Percentiles rank a stretch among this genome's conserved stretches.
phyloP scores from a whole-genome alignment of 2,329 filamentous ascomycete species.

The Lithohypha guttulata region DNA sequence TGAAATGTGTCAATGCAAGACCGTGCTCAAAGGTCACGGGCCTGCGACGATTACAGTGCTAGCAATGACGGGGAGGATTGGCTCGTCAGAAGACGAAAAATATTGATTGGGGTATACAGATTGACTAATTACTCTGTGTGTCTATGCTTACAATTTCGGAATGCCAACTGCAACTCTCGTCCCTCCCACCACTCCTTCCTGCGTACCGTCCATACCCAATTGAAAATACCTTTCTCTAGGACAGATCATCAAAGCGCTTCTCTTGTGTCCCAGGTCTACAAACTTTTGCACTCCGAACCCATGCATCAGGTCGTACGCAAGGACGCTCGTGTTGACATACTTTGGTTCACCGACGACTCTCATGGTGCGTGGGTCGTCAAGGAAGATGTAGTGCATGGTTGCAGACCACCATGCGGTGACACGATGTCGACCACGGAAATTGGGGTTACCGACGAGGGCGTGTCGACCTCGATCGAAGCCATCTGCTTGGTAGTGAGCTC shows the following conservation, averaged over 20 bases:
- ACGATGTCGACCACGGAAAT: constrained; percentile 44
- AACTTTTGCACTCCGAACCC: constrained; percentile 63
- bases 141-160: neutral
- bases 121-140: neutral
- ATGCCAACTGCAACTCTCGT: neutral
- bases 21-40: no score
- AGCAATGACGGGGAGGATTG: no score
- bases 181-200: neutral
- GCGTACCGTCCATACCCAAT: constrained; percentile 24
- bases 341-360: constrained; percentile 56
- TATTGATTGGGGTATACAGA: no score
- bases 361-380: constrained; percentile 47
- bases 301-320: constrained; percentile 64
- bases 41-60: no score
- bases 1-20: no score
- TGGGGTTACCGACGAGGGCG: constrained; percentile 47
- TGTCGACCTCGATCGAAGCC: constrained; percentile 51
- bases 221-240: constrained; percentile 61
- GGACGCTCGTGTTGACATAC: constrained; percentile 56
- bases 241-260: constrained; percentile 56
- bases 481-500: constrained; percentile 45
- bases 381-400: constrained; percentile 49
- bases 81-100: no score
- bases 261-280: constrained; percentile 61
- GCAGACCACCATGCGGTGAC: constrained; percentile 49